Evolutionary conservation across 495 filamentous ascomycete species (phyloP).

Genomic region (Xylaria bambusicola): DNA sequence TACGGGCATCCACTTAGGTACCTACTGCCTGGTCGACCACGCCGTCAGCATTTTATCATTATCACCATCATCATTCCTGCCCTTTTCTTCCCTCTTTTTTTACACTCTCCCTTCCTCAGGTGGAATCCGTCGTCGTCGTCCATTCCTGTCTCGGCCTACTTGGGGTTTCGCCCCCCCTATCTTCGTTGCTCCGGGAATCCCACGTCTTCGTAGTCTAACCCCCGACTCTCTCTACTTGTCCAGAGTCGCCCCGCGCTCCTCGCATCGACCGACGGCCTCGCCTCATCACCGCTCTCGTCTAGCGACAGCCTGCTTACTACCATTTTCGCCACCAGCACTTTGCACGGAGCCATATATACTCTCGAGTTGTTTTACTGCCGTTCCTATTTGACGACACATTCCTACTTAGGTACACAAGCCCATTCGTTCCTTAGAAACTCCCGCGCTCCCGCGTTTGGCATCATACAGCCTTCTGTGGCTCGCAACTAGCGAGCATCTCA

Average conservation of each 20-base stretch:
- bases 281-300: not conserved
- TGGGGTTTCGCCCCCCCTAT: not conserved
- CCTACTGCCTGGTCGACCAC: not conserved
- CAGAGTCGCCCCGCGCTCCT: not conserved
- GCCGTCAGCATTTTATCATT: constrained; percentile 2
- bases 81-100: not conserved
- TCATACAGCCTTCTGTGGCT: constrained; percentile 16
- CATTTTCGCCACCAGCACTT: not conserved
- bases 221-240: not conserved
- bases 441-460: not conserved
- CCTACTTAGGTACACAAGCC: not conserved
- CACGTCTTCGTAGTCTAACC: too few relatives aligned
- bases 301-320: not conserved
- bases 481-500: constrained; percentile 27
- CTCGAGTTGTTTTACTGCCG: too few relatives aligned
- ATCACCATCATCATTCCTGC: not conserved
- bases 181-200: too few relatives aligned
- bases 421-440: not conserved
- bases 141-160: not conserved
- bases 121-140: not conserved
- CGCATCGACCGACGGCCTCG: not conserved
- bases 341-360: not conserved
- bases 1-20: not conserved
- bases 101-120: not conserved
- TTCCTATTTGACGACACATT: too few relatives aligned